Evolutionary conservation across 1,139 yeast species (phyloP), one percentile per base, ranked within the genome.

Genomic region (Suhomyces bribrorum): DNA sequence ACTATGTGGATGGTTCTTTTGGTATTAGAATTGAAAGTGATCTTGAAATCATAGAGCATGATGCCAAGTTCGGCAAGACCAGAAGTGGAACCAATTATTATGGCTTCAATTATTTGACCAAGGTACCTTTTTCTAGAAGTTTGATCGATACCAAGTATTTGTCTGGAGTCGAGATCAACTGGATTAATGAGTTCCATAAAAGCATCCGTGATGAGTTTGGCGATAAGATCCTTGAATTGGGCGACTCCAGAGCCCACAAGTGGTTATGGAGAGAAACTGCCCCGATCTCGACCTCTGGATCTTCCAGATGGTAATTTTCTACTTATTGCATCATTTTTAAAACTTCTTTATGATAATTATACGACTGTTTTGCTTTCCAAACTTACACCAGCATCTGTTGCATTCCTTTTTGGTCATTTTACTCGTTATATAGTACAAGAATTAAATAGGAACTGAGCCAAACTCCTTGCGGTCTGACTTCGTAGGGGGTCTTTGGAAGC

Each of bases 21-120:
- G 83, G 83, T 0, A 64, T 77, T 41, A 59, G 83, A 43, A 62
- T 78, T 26, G 83, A 78, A 51, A 70, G 76, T 52, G 80, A 77
- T 47, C 62, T 78, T 34, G 71, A 73, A 45, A 58, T 71, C 11
- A 66, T 73, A 20, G 65, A 63, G 40, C 54, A 61, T 38, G 62
- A 59, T 24, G 60, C 57, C 6, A 42, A 46, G 2, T 50, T 61
- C 30, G 74, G 74, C 1, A 62, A 57, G 36, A 64, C 75, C 2
- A 54, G 73, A 41, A 41, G 44, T 26, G 75, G 73, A 0, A 54
- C 55, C 4, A 56, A 57, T 30, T 66, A 61, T 46, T 59, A 75
- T 29, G 69, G 70, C 3, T 78, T 78, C 51, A 69, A 65, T 7
- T 77, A 77, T 49, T 57, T 75, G 44, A 78, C 83, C 1, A 62